Conservation (phyloP, 1,139 yeast genomes). For the Hyphopichia khmerensis region DNA sequence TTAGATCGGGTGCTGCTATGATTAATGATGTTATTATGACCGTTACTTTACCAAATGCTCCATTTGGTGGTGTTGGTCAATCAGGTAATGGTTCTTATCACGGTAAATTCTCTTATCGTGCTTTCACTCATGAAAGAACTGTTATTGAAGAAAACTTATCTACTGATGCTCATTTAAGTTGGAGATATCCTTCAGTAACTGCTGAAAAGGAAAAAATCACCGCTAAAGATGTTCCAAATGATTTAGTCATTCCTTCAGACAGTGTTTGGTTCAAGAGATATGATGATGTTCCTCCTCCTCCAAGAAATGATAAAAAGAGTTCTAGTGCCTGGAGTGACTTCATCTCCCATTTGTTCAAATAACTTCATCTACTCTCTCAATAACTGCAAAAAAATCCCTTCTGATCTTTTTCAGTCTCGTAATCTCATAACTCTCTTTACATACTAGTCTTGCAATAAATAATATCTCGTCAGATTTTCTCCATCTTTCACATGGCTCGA, state of each 20-base stretch:
- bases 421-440: no score
- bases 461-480: no score
- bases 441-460: no score
- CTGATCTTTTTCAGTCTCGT: no score
- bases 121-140: slow-evolving; percentile 77
- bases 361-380: background rate
- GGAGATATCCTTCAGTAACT: slow-evolving; percentile 73
- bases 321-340: background rate
- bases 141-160: slow-evolving; percentile 65
- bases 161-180: slow-evolving; percentile 56
- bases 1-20: slow-evolving; percentile 77
- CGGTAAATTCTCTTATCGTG: slow-evolving; percentile 68
- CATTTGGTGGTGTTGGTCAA: slow-evolving; percentile 89
- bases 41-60: slow-evolving; percentile 65
- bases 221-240: slow-evolving; percentile 5
- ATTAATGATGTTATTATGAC: slow-evolving; percentile 77
- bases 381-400: background rate
- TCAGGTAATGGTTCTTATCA: slow-evolving; percentile 82
- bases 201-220: slow-evolving; percentile 30
- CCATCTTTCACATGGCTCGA: no score
- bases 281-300: slow-evolving; percentile 25
- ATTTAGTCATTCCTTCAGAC: slow-evolving; percentile 27
- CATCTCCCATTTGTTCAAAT: background rate
- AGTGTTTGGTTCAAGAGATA: slow-evolving; percentile 37
- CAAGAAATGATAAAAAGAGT: background rate